Evolutionary conservation across 257 asterid genomes (phyloP).

Genomic region (Striga asiatica): DNA sequence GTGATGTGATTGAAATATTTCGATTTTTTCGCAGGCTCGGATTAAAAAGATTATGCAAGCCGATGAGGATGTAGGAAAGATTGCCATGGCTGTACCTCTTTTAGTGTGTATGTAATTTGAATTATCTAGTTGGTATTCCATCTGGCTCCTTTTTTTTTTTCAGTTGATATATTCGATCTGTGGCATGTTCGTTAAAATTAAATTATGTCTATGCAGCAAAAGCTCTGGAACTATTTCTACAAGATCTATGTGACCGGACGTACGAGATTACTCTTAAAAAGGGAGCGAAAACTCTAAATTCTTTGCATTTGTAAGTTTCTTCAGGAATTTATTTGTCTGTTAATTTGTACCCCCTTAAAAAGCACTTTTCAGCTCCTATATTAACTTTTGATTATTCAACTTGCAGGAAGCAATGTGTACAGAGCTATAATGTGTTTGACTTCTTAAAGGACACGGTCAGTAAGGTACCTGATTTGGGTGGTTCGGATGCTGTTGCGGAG

Average conservation of each 20-base stretch:
- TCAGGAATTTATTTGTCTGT: not conserved
- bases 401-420: slow-evolving; percentile 77
- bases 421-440: slow-evolving; percentile 53
- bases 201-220: slow-evolving; percentile 31
- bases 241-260: slow-evolving; percentile 60
- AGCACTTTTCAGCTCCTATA: not conserved
- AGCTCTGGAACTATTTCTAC: slow-evolving; percentile 56
- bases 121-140: not conserved
- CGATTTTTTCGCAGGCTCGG: slow-evolving; percentile 31
- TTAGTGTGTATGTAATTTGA: slow-evolving; percentile 39
- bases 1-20: not conserved
- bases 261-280: slow-evolving; percentile 38
- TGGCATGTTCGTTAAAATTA: slow-evolving; percentile 8
- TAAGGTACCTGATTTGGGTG: slow-evolving; percentile 66
- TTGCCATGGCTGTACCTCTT: slow-evolving; percentile 65
- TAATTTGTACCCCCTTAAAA: not conserved
- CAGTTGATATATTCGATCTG: not conserved
- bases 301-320: slow-evolving; percentile 44
- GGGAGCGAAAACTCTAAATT: slow-evolving; percentile 62
- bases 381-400: slow-evolving; percentile 4
- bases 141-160: not conserved
- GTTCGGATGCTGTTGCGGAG: slow-evolving; percentile 47
- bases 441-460: slow-evolving; percentile 57
- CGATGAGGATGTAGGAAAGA: slow-evolving; percentile 65
- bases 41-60: slow-evolving; percentile 67